Evolutionary conservation across 1,139 yeast genomes (phyloP), one percentile per base, ranked within the genome.

Genomic region (Schwanniomyces etchellsii): DNA sequence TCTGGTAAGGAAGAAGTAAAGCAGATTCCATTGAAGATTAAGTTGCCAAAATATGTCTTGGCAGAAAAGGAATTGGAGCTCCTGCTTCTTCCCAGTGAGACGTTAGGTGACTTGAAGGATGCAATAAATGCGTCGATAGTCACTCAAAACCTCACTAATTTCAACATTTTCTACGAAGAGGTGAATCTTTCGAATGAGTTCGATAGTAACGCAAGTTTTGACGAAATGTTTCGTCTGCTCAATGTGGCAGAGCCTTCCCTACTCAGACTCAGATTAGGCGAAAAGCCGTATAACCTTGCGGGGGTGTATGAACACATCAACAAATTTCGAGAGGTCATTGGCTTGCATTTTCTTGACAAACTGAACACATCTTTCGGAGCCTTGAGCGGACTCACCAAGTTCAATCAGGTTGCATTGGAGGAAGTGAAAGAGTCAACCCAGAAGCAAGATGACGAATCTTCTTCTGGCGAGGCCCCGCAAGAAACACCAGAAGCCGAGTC

Each of bases 111-210:
- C 37, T 64, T 84, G 34, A 70, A 63, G 42, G 77, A 75, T 48
- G 68, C 81, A 15, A 57, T 85, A 34, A 60, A 70, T 18, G 60
- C 75, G 16, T 54, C 75, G 21, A 75, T 81, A 10, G 63, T 65
- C 18, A 70, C 80, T 26, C 69, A 70, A 43, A 79, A 75, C 35
- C 67, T 71, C 45, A 80, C 93, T 23, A 72, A 76, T 45, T 85
- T 76, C 48, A 58, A 68, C 5, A 59, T 84, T 18, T 50, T 44
- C 31, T 50, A 53, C 33, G 52, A 61, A n/a, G 70, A 64, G 12
- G 35, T 50, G 25, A 44, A 56, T 30, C 44, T 77, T 14, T 54
- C 53, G 14, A 50, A 50, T 14, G 27, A 35, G 3, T 55, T 55
- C 34, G 64, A 65, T 33, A 70, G 61, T 18, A 51, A 62, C 27